Conservation (phyloP, 768 basidiomycete genomes). For the Steccherinum ochraceum region DNA sequence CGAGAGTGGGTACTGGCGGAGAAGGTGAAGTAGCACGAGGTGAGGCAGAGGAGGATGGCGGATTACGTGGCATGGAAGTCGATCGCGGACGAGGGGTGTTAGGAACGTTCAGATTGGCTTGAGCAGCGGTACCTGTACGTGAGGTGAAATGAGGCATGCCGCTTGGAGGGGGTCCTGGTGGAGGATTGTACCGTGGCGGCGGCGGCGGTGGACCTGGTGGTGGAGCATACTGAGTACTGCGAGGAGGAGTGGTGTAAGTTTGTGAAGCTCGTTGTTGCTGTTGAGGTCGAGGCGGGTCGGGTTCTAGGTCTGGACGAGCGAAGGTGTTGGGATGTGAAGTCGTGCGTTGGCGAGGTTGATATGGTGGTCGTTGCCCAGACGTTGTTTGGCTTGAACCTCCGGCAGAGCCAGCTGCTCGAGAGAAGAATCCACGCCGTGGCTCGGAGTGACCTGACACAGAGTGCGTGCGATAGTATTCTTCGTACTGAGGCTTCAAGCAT, state of each 20-base stretch:
- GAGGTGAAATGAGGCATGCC: neutral
- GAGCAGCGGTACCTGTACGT: neutral
- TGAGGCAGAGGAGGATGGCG: conserved; percentile 13
- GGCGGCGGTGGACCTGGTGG: conserved; percentile 15
- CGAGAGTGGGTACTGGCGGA: conserved; percentile 52
- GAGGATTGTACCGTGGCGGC: conserved; percentile 17
- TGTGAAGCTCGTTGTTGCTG: conserved; percentile 3
- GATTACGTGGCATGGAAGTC: conserved; percentile 31
- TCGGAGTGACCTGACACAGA: conserved; percentile 45
- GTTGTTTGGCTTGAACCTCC: neutral
- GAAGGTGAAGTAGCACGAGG: conserved; percentile 22
- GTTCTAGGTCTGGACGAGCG: conserved; percentile 59
- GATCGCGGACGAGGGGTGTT: conserved; percentile 27
- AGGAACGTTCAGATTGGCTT: conserved; percentile 11
- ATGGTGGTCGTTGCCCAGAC: conserved; percentile 12
- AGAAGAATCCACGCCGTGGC: conserved; percentile 37
- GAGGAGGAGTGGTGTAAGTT: neutral
- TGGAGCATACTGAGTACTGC: conserved; percentile 10
- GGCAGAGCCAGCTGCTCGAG: conserved; percentile 29
- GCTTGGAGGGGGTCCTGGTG: neutral
- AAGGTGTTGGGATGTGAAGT: conserved; percentile 28
- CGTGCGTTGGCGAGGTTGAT: conserved; percentile 20
- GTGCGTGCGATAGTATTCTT: conserved; percentile 57
- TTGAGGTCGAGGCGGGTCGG: conserved; percentile 24
- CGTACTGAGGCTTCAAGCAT: conserved; percentile 52